Conservation (phyloP, 768 basidiomycete species). For the Paxillus involutus region DNA sequence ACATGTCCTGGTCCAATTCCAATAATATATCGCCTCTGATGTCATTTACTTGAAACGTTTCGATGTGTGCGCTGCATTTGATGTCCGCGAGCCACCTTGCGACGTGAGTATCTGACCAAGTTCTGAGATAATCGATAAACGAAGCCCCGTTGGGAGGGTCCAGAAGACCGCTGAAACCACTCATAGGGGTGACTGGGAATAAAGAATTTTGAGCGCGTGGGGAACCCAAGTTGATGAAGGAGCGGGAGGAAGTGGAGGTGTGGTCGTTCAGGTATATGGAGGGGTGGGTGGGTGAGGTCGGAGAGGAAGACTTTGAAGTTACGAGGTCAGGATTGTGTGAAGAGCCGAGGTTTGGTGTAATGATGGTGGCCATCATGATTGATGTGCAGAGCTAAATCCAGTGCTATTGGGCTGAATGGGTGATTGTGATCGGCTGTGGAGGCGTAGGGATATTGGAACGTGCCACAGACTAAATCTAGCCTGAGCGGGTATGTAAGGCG, state of each 20-base stretch:
- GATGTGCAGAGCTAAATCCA: neutral
- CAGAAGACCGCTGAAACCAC: conserved; percentile 31
- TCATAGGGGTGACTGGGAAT: conserved; percentile 42
- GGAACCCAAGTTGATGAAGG: conserved; percentile 34
- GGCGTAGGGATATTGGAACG: too few species aligned
- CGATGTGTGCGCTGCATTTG: conserved; percentile 67
- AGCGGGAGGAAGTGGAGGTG: conserved; percentile 32
- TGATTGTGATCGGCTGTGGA: neutral
- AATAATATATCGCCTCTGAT: conserved; percentile 90
- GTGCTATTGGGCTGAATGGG: neutral
- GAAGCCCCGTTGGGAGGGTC: conserved; percentile 61
- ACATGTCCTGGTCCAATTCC: conserved; percentile 82
- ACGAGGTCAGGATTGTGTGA: conserved; percentile 1
- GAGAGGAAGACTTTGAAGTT: conserved; percentile 36
- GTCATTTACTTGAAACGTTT: conserved; percentile 79
- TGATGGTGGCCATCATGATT: conserved; percentile 13
- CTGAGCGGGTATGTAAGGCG: neutral
- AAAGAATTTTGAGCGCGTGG: conserved; percentile 42
- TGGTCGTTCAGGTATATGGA: conserved; percentile 32
- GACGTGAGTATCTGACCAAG: conserved; percentile 75
- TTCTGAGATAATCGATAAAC: conserved; percentile 61
- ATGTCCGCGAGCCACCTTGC: conserved; percentile 78
- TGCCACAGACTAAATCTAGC: too few species aligned
- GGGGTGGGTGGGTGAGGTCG: conserved; percentile 41
- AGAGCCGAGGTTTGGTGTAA: neutral